phyloP scores from a whole-genome alignment of 805 yeast genomes.

The Nakazawaea siamensis region DNA sequence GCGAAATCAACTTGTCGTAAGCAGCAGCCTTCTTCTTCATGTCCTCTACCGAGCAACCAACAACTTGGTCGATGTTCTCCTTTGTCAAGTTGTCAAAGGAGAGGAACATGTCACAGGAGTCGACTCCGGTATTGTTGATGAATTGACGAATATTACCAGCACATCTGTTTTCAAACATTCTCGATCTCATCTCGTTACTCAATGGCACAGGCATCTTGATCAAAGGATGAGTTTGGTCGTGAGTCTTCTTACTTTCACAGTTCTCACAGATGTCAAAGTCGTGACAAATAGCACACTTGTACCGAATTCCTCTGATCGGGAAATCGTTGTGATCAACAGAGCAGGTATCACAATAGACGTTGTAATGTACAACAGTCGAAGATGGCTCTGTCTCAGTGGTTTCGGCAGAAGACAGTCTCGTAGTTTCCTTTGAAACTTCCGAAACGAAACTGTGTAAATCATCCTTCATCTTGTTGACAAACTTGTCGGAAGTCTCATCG shows the following conservation, averaged over 20 bases:
- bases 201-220: conserved; percentile 15
- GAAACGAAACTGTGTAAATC: too few species aligned
- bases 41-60: conserved; percentile 2
- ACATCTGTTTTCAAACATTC: background rate
- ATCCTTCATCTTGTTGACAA: conserved; percentile 4
- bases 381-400: too few species aligned
- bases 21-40: conserved; percentile 3
- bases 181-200: background rate
- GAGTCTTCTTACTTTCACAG: conserved; percentile 25
- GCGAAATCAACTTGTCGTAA: conserved; percentile 3
- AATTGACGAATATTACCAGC: conserved; percentile 1
- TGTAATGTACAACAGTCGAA: conserved; percentile 12
- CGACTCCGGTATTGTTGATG: conserved; percentile 1
- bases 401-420: too few species aligned
- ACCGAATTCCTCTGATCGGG: conserved; percentile 39
- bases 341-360: conserved; percentile 25
- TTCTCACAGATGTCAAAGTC: conserved; percentile 45
- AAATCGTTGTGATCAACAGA: conserved; percentile 8
- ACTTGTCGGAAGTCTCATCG: conserved; percentile 4
- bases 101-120: background rate
- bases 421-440: too few species aligned
- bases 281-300: conserved; percentile 40
- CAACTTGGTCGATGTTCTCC: background rate
- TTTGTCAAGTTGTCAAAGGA: conserved; percentile 2
- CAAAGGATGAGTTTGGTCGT: conserved; percentile 19